Base-by-base conservation (phyloP, 176 grass and related monocot genomes). In the Carex littledalei region DNA sequence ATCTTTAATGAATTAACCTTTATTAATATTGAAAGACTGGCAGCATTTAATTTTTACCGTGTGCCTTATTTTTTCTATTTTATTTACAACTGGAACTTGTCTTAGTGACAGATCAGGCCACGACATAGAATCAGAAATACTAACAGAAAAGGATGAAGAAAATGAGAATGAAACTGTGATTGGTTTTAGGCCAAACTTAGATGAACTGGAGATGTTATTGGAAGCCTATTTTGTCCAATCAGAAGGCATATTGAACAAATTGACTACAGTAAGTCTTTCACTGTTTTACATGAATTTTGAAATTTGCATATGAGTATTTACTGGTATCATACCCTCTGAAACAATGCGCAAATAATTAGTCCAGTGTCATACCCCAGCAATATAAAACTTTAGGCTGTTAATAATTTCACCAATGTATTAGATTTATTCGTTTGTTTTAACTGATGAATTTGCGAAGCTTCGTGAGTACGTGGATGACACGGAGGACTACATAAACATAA, bases 191-290 rank as follows among this genome's bases (percentile, higher is more conserved):
- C 85, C 90, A 45, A 87, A 88, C 35, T 86, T 91, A 26, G 84
- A 96, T 73, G 91, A 93, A 73, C 83, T 93, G 43, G 94, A 96
- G 86, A 96, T 76, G 78, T 86, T 96, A 1, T 88, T 96, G 20
- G 91, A 96, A 54, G 84, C 94, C 14, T 96, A 91, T 82, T 93
- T 96, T 71, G 86, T 93, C 63, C 91, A 96, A 88, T 86, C 86
- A 71, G 87, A 93, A 29, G 85, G 94, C 69, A 93, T 89, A 83
- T 86, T 89, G 1, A 91, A 91, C 69, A 93, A 91, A 63, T 55
- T 93, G 21, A 82, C 89, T 54, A 68, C 91, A 11, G 89, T 92
- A 87, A 45, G 80, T 79, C 55, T 22, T 73, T 20, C 17, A 73
- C 22, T 73, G 18, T 31, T 65, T 41, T 41, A 69, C 67, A 41